Evolutionary conservation across 345 rosid species (phyloP).

Genomic region (Pugionium cornutum): DNA sequence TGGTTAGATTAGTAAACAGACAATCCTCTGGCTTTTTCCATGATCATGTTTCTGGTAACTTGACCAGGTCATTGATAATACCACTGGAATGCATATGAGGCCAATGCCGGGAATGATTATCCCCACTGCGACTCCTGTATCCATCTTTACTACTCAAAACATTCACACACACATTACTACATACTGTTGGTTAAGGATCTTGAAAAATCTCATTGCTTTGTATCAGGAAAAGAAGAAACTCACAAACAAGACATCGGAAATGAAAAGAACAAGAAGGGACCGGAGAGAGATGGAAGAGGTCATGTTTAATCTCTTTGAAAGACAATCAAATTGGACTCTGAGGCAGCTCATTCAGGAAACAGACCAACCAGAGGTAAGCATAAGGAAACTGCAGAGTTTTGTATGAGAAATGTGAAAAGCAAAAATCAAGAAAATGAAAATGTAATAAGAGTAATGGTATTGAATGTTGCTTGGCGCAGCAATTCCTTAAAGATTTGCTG

Average conservation of each 20-base stretch:
- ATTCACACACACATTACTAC: background rate
- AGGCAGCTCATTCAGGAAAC: conserved; percentile 82
- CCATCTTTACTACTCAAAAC: conserved; percentile 7
- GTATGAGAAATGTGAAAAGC: background rate
- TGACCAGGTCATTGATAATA: conserved; percentile 77
- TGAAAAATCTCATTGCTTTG: conserved; percentile 28
- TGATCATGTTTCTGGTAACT: conserved; percentile 27
- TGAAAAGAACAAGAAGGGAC: conserved; percentile 84
- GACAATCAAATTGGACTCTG: conserved; percentile 83
- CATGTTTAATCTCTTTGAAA: conserved; percentile 91
- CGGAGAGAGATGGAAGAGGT: conserved; percentile 85
- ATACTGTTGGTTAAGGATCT: background rate
- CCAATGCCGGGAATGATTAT: conserved; percentile 71
- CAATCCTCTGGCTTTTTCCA: background rate
- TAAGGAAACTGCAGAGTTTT: background rate
- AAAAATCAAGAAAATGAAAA: background rate
- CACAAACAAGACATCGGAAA: conserved; percentile 54
- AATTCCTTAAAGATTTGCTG: conserved; percentile 80
- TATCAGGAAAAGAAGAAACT: conserved; percentile 78
- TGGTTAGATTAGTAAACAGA: background rate
- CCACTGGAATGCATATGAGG: conserved; percentile 76
- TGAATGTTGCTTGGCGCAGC: conserved; percentile 47
- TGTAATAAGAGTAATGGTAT: background rate
- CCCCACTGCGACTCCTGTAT: conserved; percentile 49
- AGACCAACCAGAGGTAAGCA: conserved; percentile 82